Base-by-base conservation (phyloP, 768 basidiomycete species). In the Russula vinacea region DNA sequence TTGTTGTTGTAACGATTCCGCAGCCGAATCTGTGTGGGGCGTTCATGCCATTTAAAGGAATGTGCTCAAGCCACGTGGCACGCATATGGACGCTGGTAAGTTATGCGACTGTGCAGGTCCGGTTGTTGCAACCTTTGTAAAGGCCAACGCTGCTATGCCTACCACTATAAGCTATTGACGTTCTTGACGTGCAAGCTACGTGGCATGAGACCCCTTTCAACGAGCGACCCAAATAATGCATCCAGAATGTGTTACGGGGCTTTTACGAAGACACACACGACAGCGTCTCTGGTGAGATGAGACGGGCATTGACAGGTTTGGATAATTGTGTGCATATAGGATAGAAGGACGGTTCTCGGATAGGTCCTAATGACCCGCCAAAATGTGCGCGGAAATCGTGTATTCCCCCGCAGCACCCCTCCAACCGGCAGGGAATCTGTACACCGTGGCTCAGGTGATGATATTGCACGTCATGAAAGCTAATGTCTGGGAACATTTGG, bases 251-350 rank as follows among this genome's bases (percentile, higher is more conserved):
- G 42, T 44, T 19, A 9, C 17, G 42, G 19, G 39, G 42, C 19
- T 19, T 44, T 19, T 44, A 44, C 6, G 17, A 42, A 42, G 42
- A 7, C 42, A 19, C 5, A n/a, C 37, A 16, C 40, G 40, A 2
- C 26, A 2, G n/a, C 22, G 40, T 42, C 56, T 57, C 56, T 57
- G 32, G 13, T 45, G 57, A 58, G 57, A 24, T 58, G 56, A 57
- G 56, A 57, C 35, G 33, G 32, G 5, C 24, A 55, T 19, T 19
- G 44, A 44, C 35, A 16, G 39, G 14, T 14, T 39, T 14, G 16
- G 11, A 49, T 24, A 37, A 58, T 57, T 22, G 32, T 1, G 7
- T 47, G 32, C n/a, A 22, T 11, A 22, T 19, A 35, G 10, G 35
- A 29, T 29, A 45, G 22, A 17, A 32, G 13, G 33, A 24, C 33